phyloP scores from a whole-genome alignment of 192 early-diverging fungal species.

The Funneliformis mosseae region DNA sequence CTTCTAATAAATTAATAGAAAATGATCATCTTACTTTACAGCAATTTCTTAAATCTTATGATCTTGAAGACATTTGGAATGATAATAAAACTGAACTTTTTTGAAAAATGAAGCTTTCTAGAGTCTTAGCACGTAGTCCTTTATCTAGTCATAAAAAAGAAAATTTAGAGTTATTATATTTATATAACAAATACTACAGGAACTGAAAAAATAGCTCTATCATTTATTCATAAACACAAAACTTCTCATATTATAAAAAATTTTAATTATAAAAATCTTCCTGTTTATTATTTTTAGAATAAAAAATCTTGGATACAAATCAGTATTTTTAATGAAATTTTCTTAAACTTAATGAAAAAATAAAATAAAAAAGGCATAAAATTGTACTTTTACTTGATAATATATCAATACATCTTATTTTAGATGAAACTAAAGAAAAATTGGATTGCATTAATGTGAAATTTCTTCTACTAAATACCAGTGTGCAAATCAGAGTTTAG shows the following conservation, averaged over 20 bases:
- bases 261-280: no score
- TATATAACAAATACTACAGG: not conserved
- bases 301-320: not conserved
- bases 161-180: not conserved
- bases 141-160: not conserved
- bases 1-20: not conserved
- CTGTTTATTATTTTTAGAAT: conserved; percentile 20
- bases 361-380: conserved; percentile 10
- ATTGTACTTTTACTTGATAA: conserved; percentile 17
- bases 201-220: conserved; percentile 15
- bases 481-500: no score
- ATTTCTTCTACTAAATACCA: not conserved
- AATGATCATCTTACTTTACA: conserved; percentile 5
- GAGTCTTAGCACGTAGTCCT: not conserved
- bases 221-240: conserved; percentile 15
- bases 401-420: not conserved
- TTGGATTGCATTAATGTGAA: not conserved
- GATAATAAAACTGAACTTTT: not conserved
- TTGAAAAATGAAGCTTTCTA: not conserved
- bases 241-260: no score
- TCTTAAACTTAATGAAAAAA: conserved; percentile 9
- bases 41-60: no score
- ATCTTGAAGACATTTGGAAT: conserved; percentile 21
- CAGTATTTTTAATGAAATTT: no score
- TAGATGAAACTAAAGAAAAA: conserved; percentile 14